Conservation (phyloP, 345 rosid genomes). For the Carallia brachiata region DNA sequence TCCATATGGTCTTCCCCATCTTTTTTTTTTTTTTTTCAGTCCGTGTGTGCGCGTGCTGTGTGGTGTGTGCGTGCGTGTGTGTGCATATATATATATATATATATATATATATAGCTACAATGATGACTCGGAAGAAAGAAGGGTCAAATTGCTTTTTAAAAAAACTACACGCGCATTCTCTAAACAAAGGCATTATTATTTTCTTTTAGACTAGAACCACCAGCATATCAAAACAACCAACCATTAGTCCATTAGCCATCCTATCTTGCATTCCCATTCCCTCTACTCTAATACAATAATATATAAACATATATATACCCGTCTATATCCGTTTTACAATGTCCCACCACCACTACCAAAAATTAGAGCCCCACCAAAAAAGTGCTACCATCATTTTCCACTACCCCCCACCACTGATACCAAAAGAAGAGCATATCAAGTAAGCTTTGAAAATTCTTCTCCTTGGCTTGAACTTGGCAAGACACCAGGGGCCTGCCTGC, state of each 20-base stretch:
- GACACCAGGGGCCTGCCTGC: slow-evolving; percentile 32
- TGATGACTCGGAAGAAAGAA: slow-evolving; percentile 19
- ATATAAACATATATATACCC: slow-evolving; percentile 6
- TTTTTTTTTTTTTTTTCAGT: too few relatives aligned
- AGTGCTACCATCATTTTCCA: slow-evolving; percentile 71
- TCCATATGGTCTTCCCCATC: too few relatives aligned
- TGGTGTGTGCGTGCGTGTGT: too few relatives aligned
- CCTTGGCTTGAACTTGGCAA: slow-evolving; percentile 43
- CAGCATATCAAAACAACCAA: slow-evolving; percentile 3
- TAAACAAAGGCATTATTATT: slow-evolving; percentile 17
- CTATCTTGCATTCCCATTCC: slow-evolving; percentile 15
- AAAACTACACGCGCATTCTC: slow-evolving; percentile 16
- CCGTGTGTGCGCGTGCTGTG: too few relatives aligned
- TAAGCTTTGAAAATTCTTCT: slow-evolving; percentile 52
- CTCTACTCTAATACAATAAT: background rate
- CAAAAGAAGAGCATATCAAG: slow-evolving; percentile 48
- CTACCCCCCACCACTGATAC: slow-evolving; percentile 40
- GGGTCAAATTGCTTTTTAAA: slow-evolving; percentile 34
- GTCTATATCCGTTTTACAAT: slow-evolving; percentile 32
- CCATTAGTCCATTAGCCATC: background rate
- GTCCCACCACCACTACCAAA: slow-evolving; percentile 66
- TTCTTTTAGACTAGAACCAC: slow-evolving; percentile 19
- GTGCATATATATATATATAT: too few relatives aligned
- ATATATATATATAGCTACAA: background rate
- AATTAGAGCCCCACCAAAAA: slow-evolving; percentile 48